Conservation (phyloP, 768 basidiomycete genomes). For the Leccinellum albellum region DNA sequence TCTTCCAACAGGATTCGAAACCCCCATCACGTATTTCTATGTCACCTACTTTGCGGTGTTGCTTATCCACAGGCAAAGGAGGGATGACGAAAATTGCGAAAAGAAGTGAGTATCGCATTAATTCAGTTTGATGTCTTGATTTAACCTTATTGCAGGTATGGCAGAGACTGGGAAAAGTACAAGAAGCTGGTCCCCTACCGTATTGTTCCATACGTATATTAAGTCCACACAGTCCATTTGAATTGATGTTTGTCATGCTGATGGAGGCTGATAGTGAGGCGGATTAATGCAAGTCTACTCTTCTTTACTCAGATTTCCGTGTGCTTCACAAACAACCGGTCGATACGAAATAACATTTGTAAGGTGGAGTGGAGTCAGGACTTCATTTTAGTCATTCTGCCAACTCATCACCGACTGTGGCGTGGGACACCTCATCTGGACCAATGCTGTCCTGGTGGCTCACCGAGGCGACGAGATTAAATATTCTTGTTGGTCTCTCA, state of each 20-base stretch:
- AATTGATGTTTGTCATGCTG: not conserved
- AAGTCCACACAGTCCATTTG: not conserved
- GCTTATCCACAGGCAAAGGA: conserved; percentile 82
- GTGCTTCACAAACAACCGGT: not conserved
- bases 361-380: too few relatives aligned
- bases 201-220: conserved; percentile 85
- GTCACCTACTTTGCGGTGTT: conserved; percentile 84
- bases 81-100: conserved; percentile 90
- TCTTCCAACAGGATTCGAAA: conserved; percentile 85
- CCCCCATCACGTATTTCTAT: conserved; percentile 96
- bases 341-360: too few relatives aligned
- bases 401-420: not conserved
- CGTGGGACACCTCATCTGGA: not conserved
- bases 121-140: not conserved
- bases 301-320: not conserved
- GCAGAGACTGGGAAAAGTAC: conserved; percentile 91
- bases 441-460: not conserved
- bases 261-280: not conserved
- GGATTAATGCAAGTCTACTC: not conserved
- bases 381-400: not conserved
- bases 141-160: conserved; percentile 56
- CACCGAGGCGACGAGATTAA: not conserved
- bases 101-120: conserved; percentile 63
- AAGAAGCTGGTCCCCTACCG: conserved; percentile 79
- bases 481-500: not conserved